Conservation (phyloP, 768 basidiomycete genomes). For the Hortiboletus campestris region DNA sequence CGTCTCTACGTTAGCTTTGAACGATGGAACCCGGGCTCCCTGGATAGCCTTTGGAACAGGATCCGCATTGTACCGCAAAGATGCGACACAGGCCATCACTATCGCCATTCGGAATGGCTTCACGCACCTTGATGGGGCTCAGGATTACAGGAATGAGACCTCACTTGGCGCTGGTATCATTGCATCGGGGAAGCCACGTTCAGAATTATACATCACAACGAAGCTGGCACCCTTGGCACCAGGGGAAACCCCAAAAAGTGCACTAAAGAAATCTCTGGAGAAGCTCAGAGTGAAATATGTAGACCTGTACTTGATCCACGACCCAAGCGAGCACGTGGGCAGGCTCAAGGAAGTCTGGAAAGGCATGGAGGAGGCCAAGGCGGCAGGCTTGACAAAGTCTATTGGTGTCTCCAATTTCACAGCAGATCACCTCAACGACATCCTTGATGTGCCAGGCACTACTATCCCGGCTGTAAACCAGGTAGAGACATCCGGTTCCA, state of each 20-base stretch:
- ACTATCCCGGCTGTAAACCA: conserved; percentile 54
- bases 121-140: conserved; percentile 65
- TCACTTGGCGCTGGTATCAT: conserved; percentile 50
- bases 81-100: conserved; percentile 39
- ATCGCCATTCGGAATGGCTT: conserved; percentile 55
- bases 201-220: conserved; percentile 61
- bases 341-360: conserved; percentile 55
- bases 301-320: conserved; percentile 65
- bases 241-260: conserved; percentile 46
- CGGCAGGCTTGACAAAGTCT: conserved; percentile 38
- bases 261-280: conserved; percentile 51
- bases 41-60: conserved; percentile 66
- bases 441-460: conserved; percentile 41
- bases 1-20: conserved; percentile 42
- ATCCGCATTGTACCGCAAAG: conserved; percentile 46
- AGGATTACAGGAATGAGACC: conserved; percentile 56
- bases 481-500: conserved; percentile 24
- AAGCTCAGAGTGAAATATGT: conserved; percentile 55
- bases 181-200: conserved; percentile 49
- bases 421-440: conserved; percentile 39
- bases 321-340: conserved; percentile 37
- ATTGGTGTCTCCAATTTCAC: conserved; percentile 60
- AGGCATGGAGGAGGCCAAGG: conserved; percentile 56
- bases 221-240: conserved; percentile 40
- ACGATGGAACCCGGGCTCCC: conserved; percentile 53